Evolutionary conservation across 768 basidiomycete species (phyloP), one percentile per base, ranked within the genome.

Genomic region (Kwoniella sp.): DNA sequence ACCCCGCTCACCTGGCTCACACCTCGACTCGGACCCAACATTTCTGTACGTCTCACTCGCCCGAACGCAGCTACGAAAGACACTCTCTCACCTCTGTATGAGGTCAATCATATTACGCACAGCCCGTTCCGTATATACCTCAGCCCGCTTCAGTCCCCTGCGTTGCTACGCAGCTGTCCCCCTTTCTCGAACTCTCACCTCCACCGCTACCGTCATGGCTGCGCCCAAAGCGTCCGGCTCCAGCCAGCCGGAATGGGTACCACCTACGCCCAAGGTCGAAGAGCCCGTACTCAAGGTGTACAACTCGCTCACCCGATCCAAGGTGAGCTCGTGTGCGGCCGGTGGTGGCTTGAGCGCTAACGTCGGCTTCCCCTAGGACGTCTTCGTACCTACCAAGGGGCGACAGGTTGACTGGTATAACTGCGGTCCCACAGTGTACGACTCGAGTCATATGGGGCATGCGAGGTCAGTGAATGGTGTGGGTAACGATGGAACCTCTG

Each of bases 401-500:
- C 61, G 59, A 36, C 62, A 63, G 28, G 67, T 75, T 8, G 67
- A 92, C 65, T 98, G 92, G 92, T 98, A 99, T 73, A 96, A 95
- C 73, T 99, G 95, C 68, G 93, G 95, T 9, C 93, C 95, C 15
- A 99, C 95, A 0, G 95, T 99, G 8, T 99, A 99, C 73, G 95
- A 99, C 78, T 84, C 90, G 11, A 87, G 89, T 34, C 95, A 99
- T 74, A 90, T 99, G 88, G 95, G 95, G 5, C 95, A 99, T 77
- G 95, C 95, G 6, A 83, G 92, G 90, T 93, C 70, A 43, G 71
- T 41, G 41, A 17, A 14, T 38, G 34, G 11, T 32, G 22, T n/a
- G 26, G 22, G 23, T 12, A 38, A 34, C 25, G n/a, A 17, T 12
- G n/a, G 20, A 6, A n/a, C 20, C 34, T 6, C 25, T 28, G 38